Evolutionary conservation across 495 filamentous ascomycete genomes (phyloP), one percentile per base, ranked within the genome.

Genomic region (Entonaema liquescens): DNA sequence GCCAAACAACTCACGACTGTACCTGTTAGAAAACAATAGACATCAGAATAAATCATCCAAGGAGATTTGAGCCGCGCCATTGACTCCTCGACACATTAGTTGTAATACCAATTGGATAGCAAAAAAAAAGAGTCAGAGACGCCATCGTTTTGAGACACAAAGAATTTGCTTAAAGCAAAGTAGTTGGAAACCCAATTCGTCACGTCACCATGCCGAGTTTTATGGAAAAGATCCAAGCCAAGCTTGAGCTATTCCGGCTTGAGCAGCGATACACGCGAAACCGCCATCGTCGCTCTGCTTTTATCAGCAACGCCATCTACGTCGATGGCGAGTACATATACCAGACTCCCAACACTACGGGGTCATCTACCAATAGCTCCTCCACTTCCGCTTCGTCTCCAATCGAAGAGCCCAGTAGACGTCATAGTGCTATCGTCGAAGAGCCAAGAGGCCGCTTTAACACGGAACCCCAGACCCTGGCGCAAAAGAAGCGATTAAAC

Each of bases 281-380:
- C 77, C 91, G 92, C 72, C 77, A 85, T 60, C 89, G 93, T 68
- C 93, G 94, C 81, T 93, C 88, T 60, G 94, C 90, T 65, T 97
- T 96, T 80, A 88, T 91, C 77, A 90, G 88, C 64, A 93, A 92
- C 72, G 94, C 92, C 21, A 86, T 90, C 76, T 98, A 98, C 78
- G 90, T 97, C 72, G 91, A 97, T 78, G 93, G 93, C 78, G 94
- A 98, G 81, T 98, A 95, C 82, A 86, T 96, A 75, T 93, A 91
- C 82, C 79, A 82, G 59, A 82, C 80, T 0, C 83, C 81, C 65
- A 83, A 78, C 70, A 76, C 77, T n/a, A 85, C 83, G 7, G 83
- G 83, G 59, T 84, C 82, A 11, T 83, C 80, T 5, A 75, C 75
- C 61, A 80, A 76, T 69, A 82, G 78, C 31, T 74, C 76, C 53